Percentiles rank a stretch among this genome's conserved stretches.
phyloP scores from a whole-genome alignment of 371 early-diverging fungal species.

The Mucor mucedo region DNA sequence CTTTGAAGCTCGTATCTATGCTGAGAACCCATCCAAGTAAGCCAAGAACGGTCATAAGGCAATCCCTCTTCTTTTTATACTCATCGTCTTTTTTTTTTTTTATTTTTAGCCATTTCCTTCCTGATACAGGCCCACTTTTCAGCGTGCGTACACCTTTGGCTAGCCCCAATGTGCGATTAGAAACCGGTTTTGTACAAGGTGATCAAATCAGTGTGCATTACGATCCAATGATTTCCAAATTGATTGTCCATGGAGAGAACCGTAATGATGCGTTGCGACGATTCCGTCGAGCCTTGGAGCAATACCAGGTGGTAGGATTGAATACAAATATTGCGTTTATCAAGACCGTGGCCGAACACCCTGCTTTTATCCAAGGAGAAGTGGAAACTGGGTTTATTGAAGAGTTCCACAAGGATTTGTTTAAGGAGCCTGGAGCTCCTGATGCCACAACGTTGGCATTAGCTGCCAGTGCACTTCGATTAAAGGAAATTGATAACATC shows the following conservation, averaged over 20 bases:
- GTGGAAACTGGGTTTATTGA: constrained; percentile 95
- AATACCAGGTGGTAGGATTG: constrained; percentile 88
- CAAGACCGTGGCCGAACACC: constrained; percentile 77
- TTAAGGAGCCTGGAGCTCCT: constrained; percentile 57
- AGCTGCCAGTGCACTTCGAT: constrained; percentile 71
- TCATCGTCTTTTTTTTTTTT: constrained; percentile 3
- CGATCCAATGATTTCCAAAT: constrained; percentile 98
- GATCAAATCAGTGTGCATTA: constrained; percentile 93
- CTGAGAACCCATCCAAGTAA: constrained; percentile 92
- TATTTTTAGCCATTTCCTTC: constrained; percentile 79
- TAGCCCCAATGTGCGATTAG: constrained; percentile 75
- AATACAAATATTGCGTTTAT: constrained; percentile 94
- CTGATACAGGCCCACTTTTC: constrained; percentile 90
- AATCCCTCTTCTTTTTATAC: not conserved
- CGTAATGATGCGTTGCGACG: constrained; percentile 85
- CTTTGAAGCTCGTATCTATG: constrained; percentile 97
- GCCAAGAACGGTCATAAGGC: not conserved
- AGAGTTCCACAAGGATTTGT: constrained; percentile 73
- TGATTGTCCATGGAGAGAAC: constrained; percentile 87
- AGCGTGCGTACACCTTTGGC: constrained; percentile 74
- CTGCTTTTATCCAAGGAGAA: constrained; percentile 85
- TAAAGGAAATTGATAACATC: constrained; percentile 51
- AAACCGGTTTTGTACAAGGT: constrained; percentile 93
- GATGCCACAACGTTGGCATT: constrained; percentile 68
- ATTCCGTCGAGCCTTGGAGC: constrained; percentile 79